Conservation (phyloP, 2,329 filamentous ascomycete genomes). For the Microdochium bolleyi region DNA sequence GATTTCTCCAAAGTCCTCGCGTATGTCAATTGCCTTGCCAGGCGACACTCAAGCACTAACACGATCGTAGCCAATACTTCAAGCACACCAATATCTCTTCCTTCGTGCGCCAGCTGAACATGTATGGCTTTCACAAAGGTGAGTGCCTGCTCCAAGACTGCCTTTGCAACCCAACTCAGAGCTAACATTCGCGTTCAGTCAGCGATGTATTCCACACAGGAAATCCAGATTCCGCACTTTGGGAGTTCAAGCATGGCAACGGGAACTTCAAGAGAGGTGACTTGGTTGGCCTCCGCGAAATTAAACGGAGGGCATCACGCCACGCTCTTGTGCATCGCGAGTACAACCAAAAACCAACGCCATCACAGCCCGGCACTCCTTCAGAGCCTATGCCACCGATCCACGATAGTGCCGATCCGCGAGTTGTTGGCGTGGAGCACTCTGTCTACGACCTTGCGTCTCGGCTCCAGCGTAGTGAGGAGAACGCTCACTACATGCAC, state of each 20-base stretch:
- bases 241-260: constrained; percentile 98
- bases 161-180: neutral
- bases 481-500: constrained; percentile 70
- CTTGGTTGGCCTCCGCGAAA: constrained; percentile 82
- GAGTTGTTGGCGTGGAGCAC: constrained; percentile 71
- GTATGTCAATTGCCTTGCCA: constrained; percentile 48
- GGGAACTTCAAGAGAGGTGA: constrained; percentile 96
- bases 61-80: constrained; percentile 74
- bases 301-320: constrained; percentile 87
- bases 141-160: constrained; percentile 8
- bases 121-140: constrained; percentile 99
- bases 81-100: constrained; percentile 99
- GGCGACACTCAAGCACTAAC: constrained; percentile 9
- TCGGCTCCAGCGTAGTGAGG: constrained; percentile 74
- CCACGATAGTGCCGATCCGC: constrained; percentile 68
- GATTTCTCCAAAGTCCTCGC: constrained; percentile 98
- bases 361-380: constrained; percentile 76
- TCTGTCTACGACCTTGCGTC: constrained; percentile 71
- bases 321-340: constrained; percentile 92
- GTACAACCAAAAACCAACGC: constrained; percentile 68
- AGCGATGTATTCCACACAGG: constrained; percentile 98
- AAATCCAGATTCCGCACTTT: constrained; percentile 84
- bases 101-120: constrained; percentile 95
- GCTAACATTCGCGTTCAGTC: constrained; percentile 43
- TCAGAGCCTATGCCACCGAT: constrained; percentile 66